Conservation (phyloP, 2,329 filamentous ascomycete genomes). For the Leptographium wingfieldii region DNA sequence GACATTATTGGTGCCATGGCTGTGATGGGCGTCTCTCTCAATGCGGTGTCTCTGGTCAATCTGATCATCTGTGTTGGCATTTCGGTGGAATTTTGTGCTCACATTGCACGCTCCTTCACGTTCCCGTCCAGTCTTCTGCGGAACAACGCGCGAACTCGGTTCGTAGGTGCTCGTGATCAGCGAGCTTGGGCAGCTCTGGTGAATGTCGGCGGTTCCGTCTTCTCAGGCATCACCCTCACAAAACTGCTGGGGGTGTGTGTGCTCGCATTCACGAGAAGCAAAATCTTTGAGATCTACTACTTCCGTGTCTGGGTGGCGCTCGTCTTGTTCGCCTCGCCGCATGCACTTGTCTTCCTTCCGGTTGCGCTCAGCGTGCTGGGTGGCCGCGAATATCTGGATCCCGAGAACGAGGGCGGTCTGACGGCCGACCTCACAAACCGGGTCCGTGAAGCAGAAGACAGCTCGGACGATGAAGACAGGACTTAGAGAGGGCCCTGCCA, state of each 20-base stretch:
- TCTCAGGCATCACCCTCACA: slow-evolving; percentile 91
- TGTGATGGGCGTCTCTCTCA: slow-evolving; percentile 74
- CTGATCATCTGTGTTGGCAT: slow-evolving; percentile 96
- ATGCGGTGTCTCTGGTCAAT: slow-evolving; percentile 91
- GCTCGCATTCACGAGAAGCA: slow-evolving; percentile 85
- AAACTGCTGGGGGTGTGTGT: slow-evolving; percentile 89
- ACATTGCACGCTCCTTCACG: slow-evolving; percentile 90
- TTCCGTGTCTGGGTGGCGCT: slow-evolving; percentile 93
- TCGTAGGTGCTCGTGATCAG: slow-evolving; percentile 63
- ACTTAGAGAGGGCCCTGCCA: not conserved
- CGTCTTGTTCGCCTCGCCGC: slow-evolving; percentile 75
- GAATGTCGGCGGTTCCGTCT: slow-evolving; percentile 88
- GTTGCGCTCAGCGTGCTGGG: slow-evolving; percentile 79
- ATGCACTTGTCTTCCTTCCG: slow-evolving; percentile 83
- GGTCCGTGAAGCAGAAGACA: slow-evolving; percentile 49
- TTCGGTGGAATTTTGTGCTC: slow-evolving; percentile 91
- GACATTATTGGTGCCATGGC: slow-evolving; percentile 97
- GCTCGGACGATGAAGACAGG: slow-evolving; percentile 53
- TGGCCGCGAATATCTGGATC: slow-evolving; percentile 77
- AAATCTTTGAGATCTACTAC: slow-evolving; percentile 99
- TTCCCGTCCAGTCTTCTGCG: slow-evolving; percentile 77
- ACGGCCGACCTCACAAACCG: slow-evolving; percentile 72
- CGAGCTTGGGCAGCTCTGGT: slow-evolving; percentile 87
- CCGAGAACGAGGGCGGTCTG: slow-evolving; percentile 74
- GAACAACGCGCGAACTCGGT: slow-evolving; percentile 64